Base-by-base conservation (phyloP, 2,329 filamentous ascomycete species). In the Byssothecium circinans region DNA sequence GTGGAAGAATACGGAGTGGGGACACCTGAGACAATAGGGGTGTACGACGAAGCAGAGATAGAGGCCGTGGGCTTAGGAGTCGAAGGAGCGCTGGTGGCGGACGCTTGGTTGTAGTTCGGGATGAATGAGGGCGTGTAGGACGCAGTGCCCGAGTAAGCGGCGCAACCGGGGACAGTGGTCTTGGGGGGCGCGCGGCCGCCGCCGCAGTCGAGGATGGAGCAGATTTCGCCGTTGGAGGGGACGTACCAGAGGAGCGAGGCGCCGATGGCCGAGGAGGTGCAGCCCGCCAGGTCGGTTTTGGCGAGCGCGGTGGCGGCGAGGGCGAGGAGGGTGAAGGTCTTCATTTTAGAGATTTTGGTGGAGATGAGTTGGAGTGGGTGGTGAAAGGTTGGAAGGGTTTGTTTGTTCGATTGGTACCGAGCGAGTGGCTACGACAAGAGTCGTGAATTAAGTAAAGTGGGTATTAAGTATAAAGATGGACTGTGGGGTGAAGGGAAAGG, bases 141-240 rank as follows among this genome's bases (percentile, higher is more conserved):
- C 14, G 71, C 78, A 20, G 81, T 82, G 53, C 82, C 83, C 2
- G 63, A 58, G 73, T 86, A 85, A 3, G 46, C 60, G 2, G 68
- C 61, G 61, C 85, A 88, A 2, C 84, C 84, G 1, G 84, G 84
- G 18, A 83, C 79, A 20, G 76, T 79, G 14, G 79, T 82, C 74
- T 83, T 86, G 50, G 82, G 80, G 2, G 84, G 82, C 8, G 83
- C 85, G 37, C 80, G 77, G 45, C 84, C 85, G 54, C 85, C 85
- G 48, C 85, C 84, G 69, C 85, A 87, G 77, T 87, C 84, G 56
- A 84, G 76, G 52, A 81, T 62, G 10, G 75, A 74, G 76, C 85
- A 87, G 63, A 87, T 74, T 73, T 87, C 83, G 63, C 83, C 82
- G 15, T 79, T 82, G 56, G 71, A 82, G 2, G 83, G 83, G 43